Evolutionary conservation across 129 eudicot genomes (phyloP), one percentile per base, ranked within the genome.

Genomic region (Ambrosia trifida): DNA sequence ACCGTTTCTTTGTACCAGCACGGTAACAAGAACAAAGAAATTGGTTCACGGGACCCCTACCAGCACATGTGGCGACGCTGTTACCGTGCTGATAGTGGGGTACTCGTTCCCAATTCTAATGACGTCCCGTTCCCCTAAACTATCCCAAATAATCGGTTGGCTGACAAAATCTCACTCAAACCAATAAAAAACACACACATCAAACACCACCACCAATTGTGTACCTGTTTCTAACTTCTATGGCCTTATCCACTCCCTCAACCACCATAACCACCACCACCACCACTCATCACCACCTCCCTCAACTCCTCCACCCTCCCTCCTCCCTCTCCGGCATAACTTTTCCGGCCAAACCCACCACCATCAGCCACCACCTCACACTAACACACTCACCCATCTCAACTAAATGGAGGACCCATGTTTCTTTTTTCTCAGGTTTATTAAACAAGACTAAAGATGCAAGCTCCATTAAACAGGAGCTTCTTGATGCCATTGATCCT

Each of bases 401-500:
- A 76, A 81, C 28, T 24, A 24, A 81, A 76, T 79, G 84, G 79
- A 81, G 85, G 57, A 66, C 43, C 35, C 28, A 68, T 54, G 75
- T 79, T 61, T 87, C 93, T 16, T 82, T 87, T 69, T 81, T 87
- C 32, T 60, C 83, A 30, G 70, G 64, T n/a, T 75, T 83, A 47
- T 65, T 76, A 36, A 70, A 68, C 54, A 83, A 78, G 47, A 19
- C 71, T 70, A 67, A 69, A 20, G 73, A 81, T 52, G 35, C 61
- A 0, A 58, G 68, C 61, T 68, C 86, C 58, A 82, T 87, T 41
- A 88, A 85, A 80, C 64, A 80, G 70, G 84, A 88, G 73, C 90
- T 88, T 75, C 81, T 88, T 63, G 74, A 85, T 18, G 86, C 88
- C 50, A 82, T 85, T 61, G 83, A 46, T 31, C 79, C 88, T 28